Evolutionary conservation across 164 flowering plant species (phyloP).

Genomic region (Vitis vinifera): DNA sequence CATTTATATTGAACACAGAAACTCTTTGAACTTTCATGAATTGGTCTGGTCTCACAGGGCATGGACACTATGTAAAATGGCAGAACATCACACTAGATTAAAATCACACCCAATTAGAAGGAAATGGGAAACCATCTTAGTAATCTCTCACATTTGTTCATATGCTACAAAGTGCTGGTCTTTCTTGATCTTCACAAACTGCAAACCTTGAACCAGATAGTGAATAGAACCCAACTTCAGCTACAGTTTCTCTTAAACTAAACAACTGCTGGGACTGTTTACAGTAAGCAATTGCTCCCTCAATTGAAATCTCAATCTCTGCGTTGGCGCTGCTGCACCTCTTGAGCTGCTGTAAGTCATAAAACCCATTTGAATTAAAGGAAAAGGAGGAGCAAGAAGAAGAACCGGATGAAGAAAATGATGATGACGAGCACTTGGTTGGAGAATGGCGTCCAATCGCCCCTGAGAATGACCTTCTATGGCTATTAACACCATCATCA

Average conservation of each 20-base stretch:
- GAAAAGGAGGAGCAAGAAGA: conserved; percentile 48
- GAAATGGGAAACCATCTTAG: neutral
- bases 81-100: conserved; percentile 1
- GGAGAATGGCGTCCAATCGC: conserved; percentile 33
- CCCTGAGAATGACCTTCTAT: conserved; percentile 59
- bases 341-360: conserved; percentile 33
- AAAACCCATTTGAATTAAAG: conserved; percentile 30
- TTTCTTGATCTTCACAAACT: conserved; percentile 14
- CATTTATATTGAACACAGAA: too few species aligned
- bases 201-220: conserved; percentile 28
- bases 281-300: conserved; percentile 60
- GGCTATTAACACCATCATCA: conserved; percentile 26
- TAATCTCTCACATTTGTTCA: neutral
- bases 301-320: conserved; percentile 47
- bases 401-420: conserved; percentile 31
- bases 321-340: conserved; percentile 37
- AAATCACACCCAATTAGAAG: neutral
- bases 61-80: neutral
- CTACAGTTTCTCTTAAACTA: conserved; percentile 33
- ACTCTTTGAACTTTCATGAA: neutral
- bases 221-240: conserved; percentile 42
- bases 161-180: conserved; percentile 12
- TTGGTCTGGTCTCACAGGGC: neutral
- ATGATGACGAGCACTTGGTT: conserved; percentile 22
- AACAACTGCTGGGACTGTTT: conserved; percentile 42